Percentiles rank a stretch among this genome's conserved stretches.
Evolutionary conservation across 225 moss, liverwort and hornwort species (phyloP).

Genomic region (Climacium dendroides): DNA sequence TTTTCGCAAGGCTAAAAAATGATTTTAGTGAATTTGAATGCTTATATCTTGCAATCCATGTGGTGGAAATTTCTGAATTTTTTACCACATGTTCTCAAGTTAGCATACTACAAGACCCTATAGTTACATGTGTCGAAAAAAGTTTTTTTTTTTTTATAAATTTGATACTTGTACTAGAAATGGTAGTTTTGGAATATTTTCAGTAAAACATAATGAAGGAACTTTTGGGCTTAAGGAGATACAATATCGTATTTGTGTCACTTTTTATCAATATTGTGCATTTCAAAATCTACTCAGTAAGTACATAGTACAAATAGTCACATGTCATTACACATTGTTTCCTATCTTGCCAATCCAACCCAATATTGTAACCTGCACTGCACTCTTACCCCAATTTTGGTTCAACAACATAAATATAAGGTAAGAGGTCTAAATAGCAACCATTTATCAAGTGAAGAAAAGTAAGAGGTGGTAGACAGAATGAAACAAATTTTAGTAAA

Average conservation of each 20-base stretch:
- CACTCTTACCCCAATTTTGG: not conserved
- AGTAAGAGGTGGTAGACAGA: fast-evolving
- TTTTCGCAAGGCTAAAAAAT: too few species aligned
- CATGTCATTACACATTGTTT: not conserved
- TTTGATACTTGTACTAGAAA: too few species aligned
- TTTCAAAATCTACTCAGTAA: not conserved
- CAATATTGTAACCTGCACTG: fast-evolving
- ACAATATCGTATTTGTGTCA: not conserved
- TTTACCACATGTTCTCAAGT: too few species aligned
- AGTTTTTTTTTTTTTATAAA: too few species aligned
- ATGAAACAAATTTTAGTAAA: not conserved
- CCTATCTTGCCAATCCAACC: not conserved
- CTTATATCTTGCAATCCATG: too few species aligned
- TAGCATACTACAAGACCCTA: too few species aligned
- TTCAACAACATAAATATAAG: not conserved
- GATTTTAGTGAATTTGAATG: too few species aligned
- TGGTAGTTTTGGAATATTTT: too few species aligned
- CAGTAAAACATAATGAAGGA: too few species aligned
- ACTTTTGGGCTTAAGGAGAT: not conserved
- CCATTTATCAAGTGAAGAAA: too few species aligned
- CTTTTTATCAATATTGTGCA: not conserved
- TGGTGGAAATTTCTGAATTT: too few species aligned
- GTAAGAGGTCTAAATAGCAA: not conserved
- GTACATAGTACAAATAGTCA: not conserved
- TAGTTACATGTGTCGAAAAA: too few species aligned